A percentile compares a stretch with the other conserved stretches of the same genome.
These are phyloP conservation scores for Marsdenia floribunda DNA, from an alignment of 257 asterid genomes.

Conservation along the genomic window DNA sequence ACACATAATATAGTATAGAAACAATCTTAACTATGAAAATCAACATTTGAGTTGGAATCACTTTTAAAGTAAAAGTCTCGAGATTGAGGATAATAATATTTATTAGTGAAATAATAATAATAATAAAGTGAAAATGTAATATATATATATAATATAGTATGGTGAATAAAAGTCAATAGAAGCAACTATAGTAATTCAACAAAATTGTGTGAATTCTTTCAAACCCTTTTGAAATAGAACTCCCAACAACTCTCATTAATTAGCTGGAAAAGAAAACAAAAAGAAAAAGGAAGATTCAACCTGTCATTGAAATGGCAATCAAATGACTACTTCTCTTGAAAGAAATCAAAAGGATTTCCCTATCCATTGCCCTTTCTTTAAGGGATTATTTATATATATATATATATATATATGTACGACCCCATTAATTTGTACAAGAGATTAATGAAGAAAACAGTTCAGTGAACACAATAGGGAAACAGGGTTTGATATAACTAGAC, in stretches of 20 bases:
- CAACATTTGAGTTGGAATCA: too few relatives aligned
- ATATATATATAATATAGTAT: too few relatives aligned
- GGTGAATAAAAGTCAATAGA: slow-evolving; percentile 9
- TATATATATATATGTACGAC: not conserved
- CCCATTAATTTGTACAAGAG: not conserved
- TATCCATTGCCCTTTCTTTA: not conserved
- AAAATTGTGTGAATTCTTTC: not conserved
- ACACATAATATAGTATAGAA: too few relatives aligned
- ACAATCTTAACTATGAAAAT: too few relatives aligned
- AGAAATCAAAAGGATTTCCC: not conserved
- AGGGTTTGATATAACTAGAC: not conserved
- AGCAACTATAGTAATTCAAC: slow-evolving; percentile 4
- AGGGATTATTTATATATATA: not conserved
- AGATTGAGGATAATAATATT: too few relatives aligned
- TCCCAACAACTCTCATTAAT: not conserved
- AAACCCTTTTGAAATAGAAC: not conserved
- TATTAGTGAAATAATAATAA: too few relatives aligned
- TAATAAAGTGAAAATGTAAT: too few relatives aligned
- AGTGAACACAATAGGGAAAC: not conserved
- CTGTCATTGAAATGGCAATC: slow-evolving; percentile 4
- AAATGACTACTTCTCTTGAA: not conserved
- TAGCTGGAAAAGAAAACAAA: not conserved
- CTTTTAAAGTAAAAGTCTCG: too few relatives aligned
- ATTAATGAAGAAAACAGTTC: not conserved
- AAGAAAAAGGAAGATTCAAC: not conserved